A percentile compares a stretch with the other conserved stretches of the same genome.
Evolutionary conservation across 2,329 filamentous ascomycete genomes (phyloP).

Genomic region (Cadophora sp.): DNA sequence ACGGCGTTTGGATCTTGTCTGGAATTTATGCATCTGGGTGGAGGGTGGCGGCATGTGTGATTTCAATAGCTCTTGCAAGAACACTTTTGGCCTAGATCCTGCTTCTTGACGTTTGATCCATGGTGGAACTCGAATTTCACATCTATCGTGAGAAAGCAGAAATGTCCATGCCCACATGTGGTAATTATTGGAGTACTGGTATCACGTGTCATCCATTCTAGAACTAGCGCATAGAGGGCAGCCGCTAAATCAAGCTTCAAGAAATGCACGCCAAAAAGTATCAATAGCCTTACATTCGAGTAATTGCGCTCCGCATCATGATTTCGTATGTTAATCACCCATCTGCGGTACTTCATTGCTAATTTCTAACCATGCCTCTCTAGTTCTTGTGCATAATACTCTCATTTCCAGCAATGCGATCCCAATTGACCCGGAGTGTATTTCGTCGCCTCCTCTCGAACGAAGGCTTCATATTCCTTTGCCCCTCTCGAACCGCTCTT

Average conservation of each 20-base stretch:
- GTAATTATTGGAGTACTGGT: neutral
- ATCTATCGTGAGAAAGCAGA: neutral
- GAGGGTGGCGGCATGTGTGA: neutral
- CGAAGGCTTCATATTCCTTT: constrained; percentile 48
- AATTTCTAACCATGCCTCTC: neutral
- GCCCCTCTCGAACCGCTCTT: constrained; percentile 36
- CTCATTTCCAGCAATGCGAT: constrained; percentile 54
- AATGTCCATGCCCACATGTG: too few species aligned
- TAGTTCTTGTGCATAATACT: constrained; percentile 31
- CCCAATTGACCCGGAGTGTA: constrained; percentile 65
- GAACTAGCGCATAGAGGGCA: neutral
- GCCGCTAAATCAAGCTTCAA: constrained; percentile 16
- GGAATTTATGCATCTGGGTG: neutral
- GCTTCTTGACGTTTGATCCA: neutral
- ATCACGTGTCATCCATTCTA: constrained; percentile 4
- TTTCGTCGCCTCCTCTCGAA: constrained; percentile 62
- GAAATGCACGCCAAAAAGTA: constrained; percentile 25
- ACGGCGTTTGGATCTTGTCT: constrained; percentile 1
- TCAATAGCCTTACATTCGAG: constrained; percentile 23
- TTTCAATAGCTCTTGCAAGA: neutral
- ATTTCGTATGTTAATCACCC: constrained; percentile 24
- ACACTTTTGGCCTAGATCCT: neutral
- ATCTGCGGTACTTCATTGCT: neutral
- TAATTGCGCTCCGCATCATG: constrained; percentile 32
- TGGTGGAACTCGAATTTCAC: neutral